Percentiles rank a stretch among this genome's conserved stretches.
These are phyloP conservation scores for Vigna nakashimae DNA, from an alignment of 306 rosid species.

Conservation along the genomic window DNA sequence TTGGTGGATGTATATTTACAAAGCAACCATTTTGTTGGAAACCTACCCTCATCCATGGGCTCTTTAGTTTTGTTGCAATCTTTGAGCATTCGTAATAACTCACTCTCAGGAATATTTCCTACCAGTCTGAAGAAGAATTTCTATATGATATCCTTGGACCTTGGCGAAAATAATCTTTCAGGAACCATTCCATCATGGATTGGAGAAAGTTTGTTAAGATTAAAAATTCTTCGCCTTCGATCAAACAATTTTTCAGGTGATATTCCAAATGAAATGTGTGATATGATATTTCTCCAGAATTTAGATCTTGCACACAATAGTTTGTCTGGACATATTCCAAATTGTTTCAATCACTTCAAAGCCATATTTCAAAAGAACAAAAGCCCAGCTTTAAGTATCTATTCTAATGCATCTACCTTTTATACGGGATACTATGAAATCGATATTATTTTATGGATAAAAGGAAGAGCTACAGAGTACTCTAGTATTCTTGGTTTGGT, in stretches of 20 bases:
- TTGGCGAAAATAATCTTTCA: slow-evolving; percentile 14
- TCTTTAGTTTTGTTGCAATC: neutral
- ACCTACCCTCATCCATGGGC: slow-evolving; percentile 14
- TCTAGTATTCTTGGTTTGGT: no score
- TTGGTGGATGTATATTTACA: neutral
- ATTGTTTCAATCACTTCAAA: slow-evolving; percentile 12
- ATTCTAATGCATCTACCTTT: no score
- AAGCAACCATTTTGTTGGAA: slow-evolving; percentile 20
- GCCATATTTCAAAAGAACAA: no score
- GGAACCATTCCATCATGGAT: slow-evolving; percentile 8
- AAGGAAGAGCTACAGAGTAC: no score
- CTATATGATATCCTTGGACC: neutral
- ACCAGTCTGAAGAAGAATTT: neutral
- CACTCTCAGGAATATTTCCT: slow-evolving; percentile 21
- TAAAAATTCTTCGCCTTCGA: slow-evolving; percentile 11
- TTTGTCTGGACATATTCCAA: slow-evolving; percentile 36
- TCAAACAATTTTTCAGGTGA: neutral
- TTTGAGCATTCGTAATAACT: neutral
- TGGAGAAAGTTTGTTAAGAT: neutral
- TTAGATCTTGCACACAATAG: slow-evolving; percentile 44
- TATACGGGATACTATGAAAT: no score
- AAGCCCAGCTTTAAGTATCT: no score
- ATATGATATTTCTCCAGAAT: neutral
- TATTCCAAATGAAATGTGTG: slow-evolving; percentile 6
- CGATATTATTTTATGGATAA: no score